Conservation (phyloP, 2,329 filamentous ascomycete genomes). For the Monascus ruber region DNA sequence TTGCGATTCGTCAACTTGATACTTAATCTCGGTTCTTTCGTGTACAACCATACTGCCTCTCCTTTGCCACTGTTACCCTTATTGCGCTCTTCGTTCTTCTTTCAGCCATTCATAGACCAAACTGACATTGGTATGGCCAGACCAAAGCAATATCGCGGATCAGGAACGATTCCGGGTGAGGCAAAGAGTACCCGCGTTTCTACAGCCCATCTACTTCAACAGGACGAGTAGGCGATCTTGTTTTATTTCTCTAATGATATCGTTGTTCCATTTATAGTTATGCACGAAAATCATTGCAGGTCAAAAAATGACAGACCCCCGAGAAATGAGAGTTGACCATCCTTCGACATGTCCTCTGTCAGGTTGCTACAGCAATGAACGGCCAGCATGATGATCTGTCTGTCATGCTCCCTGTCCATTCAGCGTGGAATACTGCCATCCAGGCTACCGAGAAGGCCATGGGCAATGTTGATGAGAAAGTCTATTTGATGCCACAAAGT, state of each 20-base stretch:
- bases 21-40: background rate
- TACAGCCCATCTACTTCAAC: background rate
- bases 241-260: background rate
- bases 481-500: slow-evolving; percentile 3
- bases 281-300: background rate
- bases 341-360: slow-evolving; percentile 5
- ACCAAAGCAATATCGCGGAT: background rate
- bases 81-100: background rate
- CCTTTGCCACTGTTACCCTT: background rate
- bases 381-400: slow-evolving; percentile 4
- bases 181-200: background rate
- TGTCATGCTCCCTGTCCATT: slow-evolving; percentile 5
- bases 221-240: background rate
- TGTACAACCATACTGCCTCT: background rate
- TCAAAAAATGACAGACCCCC: background rate
- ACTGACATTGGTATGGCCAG: background rate
- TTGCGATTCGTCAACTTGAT: background rate
- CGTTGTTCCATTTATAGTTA: background rate
- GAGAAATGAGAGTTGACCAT: slow-evolving; percentile 2
- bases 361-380: slow-evolving; percentile 5
- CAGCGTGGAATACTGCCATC: slow-evolving; percentile 4
- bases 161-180: background rate
- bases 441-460: slow-evolving; percentile 2
- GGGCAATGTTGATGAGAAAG: slow-evolving; percentile 3
- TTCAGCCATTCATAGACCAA: background rate